A percentile compares a stretch with the other conserved stretches of the same genome.
Conservation (phyloP, 106 monocot genomes). For the Xerophyta viscosa region DNA sequence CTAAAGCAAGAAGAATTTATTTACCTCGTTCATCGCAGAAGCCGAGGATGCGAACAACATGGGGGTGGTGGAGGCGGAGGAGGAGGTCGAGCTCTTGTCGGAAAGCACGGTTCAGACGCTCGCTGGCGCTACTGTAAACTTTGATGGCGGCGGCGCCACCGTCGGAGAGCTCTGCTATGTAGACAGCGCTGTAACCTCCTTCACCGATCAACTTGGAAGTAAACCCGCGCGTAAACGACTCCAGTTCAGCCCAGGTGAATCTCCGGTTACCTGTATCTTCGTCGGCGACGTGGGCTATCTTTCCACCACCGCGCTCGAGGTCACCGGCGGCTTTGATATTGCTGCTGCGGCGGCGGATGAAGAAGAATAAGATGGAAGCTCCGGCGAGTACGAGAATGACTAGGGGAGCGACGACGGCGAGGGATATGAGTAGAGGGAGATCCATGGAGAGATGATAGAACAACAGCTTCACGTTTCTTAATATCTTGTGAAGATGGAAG, state of each 20-base stretch:
- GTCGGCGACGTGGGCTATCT: constrained; percentile 7
- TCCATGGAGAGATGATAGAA: neutral
- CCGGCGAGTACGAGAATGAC: too few relatives aligned
- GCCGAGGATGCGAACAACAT: constrained; percentile 62
- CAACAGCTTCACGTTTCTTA: too few relatives aligned
- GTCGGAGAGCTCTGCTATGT: constrained; percentile 16
- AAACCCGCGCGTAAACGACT: constrained; percentile 33
- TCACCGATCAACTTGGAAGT: constrained; percentile 31
- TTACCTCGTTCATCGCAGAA: constrained; percentile 71
- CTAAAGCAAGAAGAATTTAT: too few relatives aligned
- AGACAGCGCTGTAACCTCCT: constrained; percentile 54
- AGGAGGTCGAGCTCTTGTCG: constrained; percentile 58
- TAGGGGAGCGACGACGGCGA: neutral
- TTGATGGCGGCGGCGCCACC: constrained; percentile 38
- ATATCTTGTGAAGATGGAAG: too few relatives aligned
- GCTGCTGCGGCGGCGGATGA: neutral
- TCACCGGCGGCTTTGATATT: too few relatives aligned
- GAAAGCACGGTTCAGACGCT: constrained; percentile 54
- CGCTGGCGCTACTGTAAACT: constrained; percentile 39
- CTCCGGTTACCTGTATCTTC: too few relatives aligned
- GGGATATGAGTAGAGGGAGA: constrained; percentile 1
- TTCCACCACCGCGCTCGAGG: constrained; percentile 1
- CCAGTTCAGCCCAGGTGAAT: constrained; percentile 47
- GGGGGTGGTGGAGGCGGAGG: constrained; percentile 32
- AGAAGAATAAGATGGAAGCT: neutral